Evolutionary conservation across 2,329 filamentous ascomycete species (phyloP), one percentile per base, ranked within the genome.

Genomic region (Phoma sp.): DNA sequence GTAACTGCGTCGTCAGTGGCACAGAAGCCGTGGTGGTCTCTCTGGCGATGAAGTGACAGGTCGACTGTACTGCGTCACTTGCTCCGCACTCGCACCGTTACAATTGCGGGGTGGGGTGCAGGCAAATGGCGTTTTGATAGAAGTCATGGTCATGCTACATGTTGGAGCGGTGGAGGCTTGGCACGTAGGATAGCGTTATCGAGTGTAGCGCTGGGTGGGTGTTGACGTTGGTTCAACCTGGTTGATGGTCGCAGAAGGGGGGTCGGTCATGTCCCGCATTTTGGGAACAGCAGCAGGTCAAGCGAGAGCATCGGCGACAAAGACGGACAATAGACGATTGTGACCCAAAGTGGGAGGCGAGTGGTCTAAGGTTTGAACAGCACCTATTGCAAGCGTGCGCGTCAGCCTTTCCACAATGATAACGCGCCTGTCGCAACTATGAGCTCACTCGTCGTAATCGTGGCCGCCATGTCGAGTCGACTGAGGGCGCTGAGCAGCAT

Each of bases 31-130:
- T 73, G 68, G 70, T 74, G 72, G 72, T 65, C 57, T 53, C 41
- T 74, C 25, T 74, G 71, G 73, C 60, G 67, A 53, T 75, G 66
- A 73, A 67, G 53, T 74, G 66, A 73, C 58, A 48, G 45, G 43
- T 57, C 43, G 19, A 32, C 40, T 22, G 31, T 53, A 51, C 39
- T 48, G 56, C 59, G 33, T 52, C 50, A 55, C 55, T 38, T 51
- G 45, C 22, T 53, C 57, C 55, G 49, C 58, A 51, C 29, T 57
- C 54, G 48, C 45, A 43, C 33, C 40, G 48, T 48, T 35, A 53
- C 38, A 24, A 35, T 46, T 41, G 52, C 36, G 52, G 35, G 40
- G 36, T 31, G 36, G 45, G 31, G 38, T 64, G 58, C 39, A 52
- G 55, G 29, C 50, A n/a, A 53, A 54, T 46, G 43, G 50, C 36